phyloP scores from a whole-genome alignment of 1,139 yeast genomes.

The Meyerozyma sp. region DNA sequence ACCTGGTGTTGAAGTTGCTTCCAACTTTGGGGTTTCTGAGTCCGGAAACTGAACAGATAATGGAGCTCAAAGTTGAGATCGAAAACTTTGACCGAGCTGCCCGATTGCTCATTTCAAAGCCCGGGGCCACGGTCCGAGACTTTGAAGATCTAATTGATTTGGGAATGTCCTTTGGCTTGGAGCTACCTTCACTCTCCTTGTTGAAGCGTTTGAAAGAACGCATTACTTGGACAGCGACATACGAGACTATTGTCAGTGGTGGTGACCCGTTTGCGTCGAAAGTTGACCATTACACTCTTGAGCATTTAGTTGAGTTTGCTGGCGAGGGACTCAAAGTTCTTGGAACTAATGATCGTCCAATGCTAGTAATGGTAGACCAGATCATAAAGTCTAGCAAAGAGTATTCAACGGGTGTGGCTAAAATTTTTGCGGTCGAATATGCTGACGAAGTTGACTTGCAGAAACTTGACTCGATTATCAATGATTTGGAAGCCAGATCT shows the following conservation, averaged over 20 bases:
- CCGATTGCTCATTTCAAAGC: constrained; percentile 27
- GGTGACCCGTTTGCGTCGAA: constrained; percentile 37
- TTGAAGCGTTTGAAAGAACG: constrained; percentile 46
- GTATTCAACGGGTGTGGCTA: constrained; percentile 22
- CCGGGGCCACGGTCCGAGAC: constrained; percentile 19
- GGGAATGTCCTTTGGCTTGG: constrained; percentile 58
- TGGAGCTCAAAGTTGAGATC: constrained; percentile 51
- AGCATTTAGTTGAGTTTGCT: constrained; percentile 30
- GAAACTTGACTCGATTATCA: constrained; percentile 18
- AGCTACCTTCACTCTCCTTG: constrained; percentile 45
- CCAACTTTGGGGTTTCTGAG: constrained; percentile 47
- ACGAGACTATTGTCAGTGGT: constrained; percentile 29
- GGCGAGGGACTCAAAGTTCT: constrained; percentile 36
- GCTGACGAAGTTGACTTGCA: constrained; percentile 21
- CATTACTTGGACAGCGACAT: constrained; percentile 44
- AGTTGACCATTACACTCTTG: constrained; percentile 33
- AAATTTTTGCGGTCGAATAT: constrained; percentile 19
- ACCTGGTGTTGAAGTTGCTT: constrained; percentile 39
- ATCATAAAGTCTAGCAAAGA: constrained; percentile 26
- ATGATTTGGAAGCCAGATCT: constrained; percentile 16
- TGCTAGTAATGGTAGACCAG: constrained; percentile 17
- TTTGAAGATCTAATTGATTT: constrained; percentile 42
- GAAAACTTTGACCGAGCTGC: constrained; percentile 50
- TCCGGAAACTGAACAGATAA: constrained; percentile 56
- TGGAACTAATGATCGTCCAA: constrained; percentile 19